A percentile compares a stretch with the other conserved stretches of the same genome.
Evolutionary conservation across 2,329 filamentous ascomycete species (phyloP).

Genomic region (Ceratocystiopsis sp.): DNA sequence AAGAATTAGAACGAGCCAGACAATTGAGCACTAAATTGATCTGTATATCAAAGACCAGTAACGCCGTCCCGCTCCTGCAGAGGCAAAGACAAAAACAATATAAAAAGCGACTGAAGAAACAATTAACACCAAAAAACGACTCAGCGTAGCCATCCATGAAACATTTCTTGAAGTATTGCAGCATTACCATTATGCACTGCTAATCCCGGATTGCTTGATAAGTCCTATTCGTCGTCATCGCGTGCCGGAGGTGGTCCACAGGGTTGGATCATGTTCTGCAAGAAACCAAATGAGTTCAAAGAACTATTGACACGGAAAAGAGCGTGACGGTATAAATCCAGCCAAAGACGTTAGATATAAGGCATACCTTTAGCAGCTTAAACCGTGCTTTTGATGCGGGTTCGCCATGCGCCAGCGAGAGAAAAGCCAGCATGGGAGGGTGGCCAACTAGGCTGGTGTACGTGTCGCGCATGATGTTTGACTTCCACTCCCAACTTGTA

Average conservation of each 20-base stretch:
- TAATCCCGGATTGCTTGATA: no score
- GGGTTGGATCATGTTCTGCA: constrained; percentile 50
- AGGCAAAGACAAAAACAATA: no score
- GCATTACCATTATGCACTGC: no score
- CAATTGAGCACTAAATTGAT: no score
- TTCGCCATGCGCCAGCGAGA: constrained; percentile 79
- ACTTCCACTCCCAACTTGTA: constrained; percentile 92
- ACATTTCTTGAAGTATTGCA: no score
- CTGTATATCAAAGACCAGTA: no score
- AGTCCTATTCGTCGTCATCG: constrained; percentile 21
- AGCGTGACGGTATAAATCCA: no score
- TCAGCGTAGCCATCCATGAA: no score
- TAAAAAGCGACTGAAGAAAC: no score
- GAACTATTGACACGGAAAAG: background rate
- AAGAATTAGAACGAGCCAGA: no score
- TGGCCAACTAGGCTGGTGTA: constrained; percentile 82
- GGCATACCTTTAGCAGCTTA: constrained; percentile 54
- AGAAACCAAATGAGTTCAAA: background rate
- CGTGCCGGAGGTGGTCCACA: constrained; percentile 39
- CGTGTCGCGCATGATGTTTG: constrained; percentile 88
- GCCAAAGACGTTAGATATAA: background rate
- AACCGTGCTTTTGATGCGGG: constrained; percentile 63
- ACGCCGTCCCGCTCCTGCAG: no score
- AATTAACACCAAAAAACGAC: no score
- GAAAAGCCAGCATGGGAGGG: constrained; percentile 72